Percentiles rank a stretch among this genome's conserved stretches.
These are phyloP conservation scores for Sporothrix globosa DNA, from an alignment of 2,329 filamentous ascomycete species.

Conservation along the genomic window DNA sequence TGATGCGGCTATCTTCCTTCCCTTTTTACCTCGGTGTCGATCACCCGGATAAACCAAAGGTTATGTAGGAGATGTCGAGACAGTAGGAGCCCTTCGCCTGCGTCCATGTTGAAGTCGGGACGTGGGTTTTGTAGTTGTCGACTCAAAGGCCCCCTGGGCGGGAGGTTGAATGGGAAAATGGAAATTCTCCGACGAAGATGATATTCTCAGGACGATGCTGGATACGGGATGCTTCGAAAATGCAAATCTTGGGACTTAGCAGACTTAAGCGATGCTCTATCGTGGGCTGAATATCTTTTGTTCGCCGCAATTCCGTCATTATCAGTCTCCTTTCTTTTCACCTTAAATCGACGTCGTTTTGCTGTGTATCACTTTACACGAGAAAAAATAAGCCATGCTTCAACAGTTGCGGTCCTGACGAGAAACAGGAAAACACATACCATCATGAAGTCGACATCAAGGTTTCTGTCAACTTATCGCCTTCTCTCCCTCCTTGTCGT, in stretches of 20 bases:
- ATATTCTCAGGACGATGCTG: background rate
- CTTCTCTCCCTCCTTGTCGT: background rate
- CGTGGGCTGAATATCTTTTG: background rate
- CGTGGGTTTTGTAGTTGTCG: background rate
- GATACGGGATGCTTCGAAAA: background rate
- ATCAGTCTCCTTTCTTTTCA: background rate
- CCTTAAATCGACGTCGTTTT: too few species aligned
- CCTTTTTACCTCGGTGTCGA: background rate
- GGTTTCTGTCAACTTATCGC: background rate
- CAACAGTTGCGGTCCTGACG: background rate
- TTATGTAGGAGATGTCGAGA: conserved; percentile 12
- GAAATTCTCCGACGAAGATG: conserved; percentile 5
- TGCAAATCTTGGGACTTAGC: background rate
- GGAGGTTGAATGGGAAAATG: conserved; percentile 1
- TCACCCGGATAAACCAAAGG: conserved; percentile 22
- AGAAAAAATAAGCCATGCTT: background rate
- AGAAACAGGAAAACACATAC: background rate
- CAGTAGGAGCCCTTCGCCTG: background rate
- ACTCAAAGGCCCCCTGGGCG: background rate
- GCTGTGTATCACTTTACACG: background rate
- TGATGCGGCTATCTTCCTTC: background rate
- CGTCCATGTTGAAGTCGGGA: background rate
- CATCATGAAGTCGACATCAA: background rate
- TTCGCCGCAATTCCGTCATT: background rate
- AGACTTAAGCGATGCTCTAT: too few species aligned